Conservation (phyloP, 345 rosid species). For the Dovyalis caffra region DNA sequence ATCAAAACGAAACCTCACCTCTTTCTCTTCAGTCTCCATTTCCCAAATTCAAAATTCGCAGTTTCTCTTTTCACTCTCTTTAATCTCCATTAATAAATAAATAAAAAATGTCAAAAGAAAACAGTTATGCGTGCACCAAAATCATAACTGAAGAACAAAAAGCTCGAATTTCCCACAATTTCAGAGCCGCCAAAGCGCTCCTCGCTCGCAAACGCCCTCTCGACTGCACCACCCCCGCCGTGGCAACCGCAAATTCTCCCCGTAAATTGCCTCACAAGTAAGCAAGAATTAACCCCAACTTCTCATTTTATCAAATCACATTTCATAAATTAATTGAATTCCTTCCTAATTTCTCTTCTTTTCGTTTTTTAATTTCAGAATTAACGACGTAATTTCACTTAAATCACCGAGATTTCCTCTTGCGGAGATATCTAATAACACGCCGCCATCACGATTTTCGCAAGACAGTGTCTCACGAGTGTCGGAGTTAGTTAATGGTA, state of each 20-base stretch:
- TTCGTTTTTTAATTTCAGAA: conserved; percentile 22
- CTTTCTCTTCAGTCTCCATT: not conserved
- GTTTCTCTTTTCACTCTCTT: not conserved
- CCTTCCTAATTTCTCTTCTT: not conserved
- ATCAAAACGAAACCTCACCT: no score
- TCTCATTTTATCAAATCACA: not conserved
- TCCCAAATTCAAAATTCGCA: no score
- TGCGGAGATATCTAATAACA: conserved; percentile 43
- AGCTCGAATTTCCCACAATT: conserved; percentile 59
- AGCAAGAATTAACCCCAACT: not conserved
- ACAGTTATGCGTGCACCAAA: conserved; percentile 10
- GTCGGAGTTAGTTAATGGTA: conserved; percentile 2
- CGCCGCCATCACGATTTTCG: conserved; percentile 23
- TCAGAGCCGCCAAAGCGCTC: conserved; percentile 62
- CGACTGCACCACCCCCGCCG: conserved; percentile 10
- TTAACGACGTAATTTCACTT: conserved; percentile 24
- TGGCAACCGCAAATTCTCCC: not conserved
- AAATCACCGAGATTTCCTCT: conserved; percentile 54
- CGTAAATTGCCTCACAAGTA: conserved; percentile 35
- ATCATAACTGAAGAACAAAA: conserved; percentile 27
- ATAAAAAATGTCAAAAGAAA: conserved; percentile 15
- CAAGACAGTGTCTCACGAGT: conserved; percentile 16
- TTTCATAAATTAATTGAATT: no score
- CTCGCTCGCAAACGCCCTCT: conserved; percentile 62
- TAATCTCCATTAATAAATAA: not conserved